Conservation (phyloP, 768 basidiomycete species). For the Boletus edulis region DNA sequence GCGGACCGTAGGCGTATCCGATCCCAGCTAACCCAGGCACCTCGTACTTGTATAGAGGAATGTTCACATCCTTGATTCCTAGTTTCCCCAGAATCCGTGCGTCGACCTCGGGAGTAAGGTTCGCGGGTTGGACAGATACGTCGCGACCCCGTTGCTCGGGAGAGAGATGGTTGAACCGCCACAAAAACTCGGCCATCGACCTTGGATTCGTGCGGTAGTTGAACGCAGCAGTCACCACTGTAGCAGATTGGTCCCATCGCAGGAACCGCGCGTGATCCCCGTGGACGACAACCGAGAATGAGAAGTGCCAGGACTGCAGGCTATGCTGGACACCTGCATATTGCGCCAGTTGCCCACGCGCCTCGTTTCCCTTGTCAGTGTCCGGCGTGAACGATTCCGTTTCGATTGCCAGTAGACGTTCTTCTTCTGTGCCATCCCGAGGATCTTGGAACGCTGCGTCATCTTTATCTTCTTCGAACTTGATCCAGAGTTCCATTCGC, state of each 20-base stretch:
- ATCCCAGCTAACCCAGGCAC: not conserved
- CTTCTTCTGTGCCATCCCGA: too few relatives aligned
- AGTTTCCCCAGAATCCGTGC: not conserved
- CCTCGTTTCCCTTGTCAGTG: too few relatives aligned
- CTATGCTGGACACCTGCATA: too few relatives aligned
- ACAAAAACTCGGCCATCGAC: too few relatives aligned
- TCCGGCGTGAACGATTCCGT: not conserved
- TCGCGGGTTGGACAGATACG: not conserved
- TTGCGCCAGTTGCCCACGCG: too few relatives aligned
- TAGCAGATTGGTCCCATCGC: too few relatives aligned
- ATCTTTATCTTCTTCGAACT: not conserved
- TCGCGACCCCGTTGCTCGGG: not conserved
- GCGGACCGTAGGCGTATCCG: not conserved
- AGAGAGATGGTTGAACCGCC: too few relatives aligned
- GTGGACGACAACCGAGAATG: too few relatives aligned
- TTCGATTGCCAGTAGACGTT: not conserved
- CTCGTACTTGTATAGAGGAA: not conserved
- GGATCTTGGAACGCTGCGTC: not conserved
- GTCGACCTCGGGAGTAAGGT: not conserved
- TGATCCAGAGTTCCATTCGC: not conserved
- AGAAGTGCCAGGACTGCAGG: too few relatives aligned
- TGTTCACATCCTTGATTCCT: not conserved
- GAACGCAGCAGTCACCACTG: too few relatives aligned
- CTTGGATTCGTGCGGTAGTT: too few relatives aligned
- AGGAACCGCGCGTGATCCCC: too few relatives aligned